These are phyloP conservation scores for Naganishia sp. DNA, from an alignment of 1,284 basidiomycete genomes.

Conservation along the genomic window DNA sequence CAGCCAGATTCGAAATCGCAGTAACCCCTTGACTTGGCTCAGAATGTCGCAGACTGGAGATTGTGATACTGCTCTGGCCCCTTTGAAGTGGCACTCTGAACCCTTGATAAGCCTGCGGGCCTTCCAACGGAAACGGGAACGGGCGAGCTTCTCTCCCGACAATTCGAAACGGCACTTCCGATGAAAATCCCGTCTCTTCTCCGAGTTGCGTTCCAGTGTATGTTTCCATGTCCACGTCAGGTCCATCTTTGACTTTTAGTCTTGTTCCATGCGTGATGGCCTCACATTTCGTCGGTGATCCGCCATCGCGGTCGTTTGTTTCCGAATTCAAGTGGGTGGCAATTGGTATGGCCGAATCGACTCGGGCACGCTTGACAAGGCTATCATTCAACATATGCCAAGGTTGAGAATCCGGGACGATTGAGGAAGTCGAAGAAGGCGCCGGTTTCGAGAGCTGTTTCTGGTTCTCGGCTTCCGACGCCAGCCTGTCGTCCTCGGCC, in stretches of 20 bases:
- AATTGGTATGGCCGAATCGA: neutral
- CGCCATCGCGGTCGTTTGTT: neutral
- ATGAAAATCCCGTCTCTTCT: neutral
- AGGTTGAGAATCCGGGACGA: conserved; percentile 13
- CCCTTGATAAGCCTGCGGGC: no score
- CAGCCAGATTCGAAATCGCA: neutral
- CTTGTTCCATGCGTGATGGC: neutral
- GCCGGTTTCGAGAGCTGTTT: neutral
- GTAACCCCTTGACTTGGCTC: neutral
- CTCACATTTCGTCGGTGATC: neutral
- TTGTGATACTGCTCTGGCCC: neutral
- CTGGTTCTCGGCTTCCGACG: neutral
- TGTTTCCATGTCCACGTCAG: neutral
- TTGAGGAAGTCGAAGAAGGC: neutral
- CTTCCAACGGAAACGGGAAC: conserved; percentile 13
- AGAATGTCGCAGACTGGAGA: conserved; percentile 3
- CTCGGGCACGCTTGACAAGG: neutral
- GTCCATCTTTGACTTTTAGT: neutral
- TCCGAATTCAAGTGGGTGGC: neutral
- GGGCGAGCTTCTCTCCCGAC: neutral
- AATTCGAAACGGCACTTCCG: neutral
- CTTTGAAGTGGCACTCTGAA: neutral
- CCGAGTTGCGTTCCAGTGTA: neutral
- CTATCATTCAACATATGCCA: neutral
- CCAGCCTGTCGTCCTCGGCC: neutral